phyloP scores from a whole-genome alignment of 2,329 filamentous ascomycete genomes.

The Sarocladium kiliense region DNA sequence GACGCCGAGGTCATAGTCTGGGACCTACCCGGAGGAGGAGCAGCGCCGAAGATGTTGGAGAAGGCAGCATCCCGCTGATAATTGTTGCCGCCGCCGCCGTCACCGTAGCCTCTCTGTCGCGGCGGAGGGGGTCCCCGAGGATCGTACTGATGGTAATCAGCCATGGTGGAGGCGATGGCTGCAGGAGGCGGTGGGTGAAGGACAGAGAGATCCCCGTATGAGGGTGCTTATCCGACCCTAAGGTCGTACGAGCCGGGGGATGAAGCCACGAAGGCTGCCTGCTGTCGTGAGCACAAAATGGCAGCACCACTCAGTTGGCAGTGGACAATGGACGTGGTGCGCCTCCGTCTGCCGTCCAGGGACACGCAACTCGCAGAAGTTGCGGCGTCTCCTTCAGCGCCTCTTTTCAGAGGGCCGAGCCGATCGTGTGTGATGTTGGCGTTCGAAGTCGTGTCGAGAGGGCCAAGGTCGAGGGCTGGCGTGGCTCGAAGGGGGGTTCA shows the following conservation, averaged over 20 bases:
- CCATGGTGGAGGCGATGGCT: constrained; percentile 35
- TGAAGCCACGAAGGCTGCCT: constrained; percentile 16
- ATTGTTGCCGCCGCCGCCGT: constrained; percentile 38
- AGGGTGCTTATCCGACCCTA: background rate
- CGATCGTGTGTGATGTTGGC: background rate
- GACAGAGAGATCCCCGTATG: background rate
- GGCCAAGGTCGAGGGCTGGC: background rate
- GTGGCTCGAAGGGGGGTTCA: background rate
- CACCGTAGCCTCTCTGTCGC: constrained; percentile 44
- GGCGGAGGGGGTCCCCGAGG: constrained; percentile 40
- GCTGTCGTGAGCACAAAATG: constrained; percentile 17
- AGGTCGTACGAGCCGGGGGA: constrained; percentile 6
- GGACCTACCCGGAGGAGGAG: constrained; percentile 81
- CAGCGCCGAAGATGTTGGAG: constrained; percentile 88
- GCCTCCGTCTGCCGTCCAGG: background rate
- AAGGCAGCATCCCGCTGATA: constrained; percentile 90
- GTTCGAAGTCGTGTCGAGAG: background rate
- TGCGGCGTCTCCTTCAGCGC: background rate
- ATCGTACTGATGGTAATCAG: constrained; percentile 50
- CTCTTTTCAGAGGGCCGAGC: background rate
- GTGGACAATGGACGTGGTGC: background rate
- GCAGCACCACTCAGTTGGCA: constrained; percentile 8
- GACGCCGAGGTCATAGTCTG: constrained; percentile 91
- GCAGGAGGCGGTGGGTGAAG: background rate
- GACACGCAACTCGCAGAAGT: background rate